A percentile compares a stretch with the other conserved stretches of the same genome.
phyloP scores from a whole-genome alignment of 2,329 filamentous ascomycete genomes.

The Bretziella fagacearum region DNA sequence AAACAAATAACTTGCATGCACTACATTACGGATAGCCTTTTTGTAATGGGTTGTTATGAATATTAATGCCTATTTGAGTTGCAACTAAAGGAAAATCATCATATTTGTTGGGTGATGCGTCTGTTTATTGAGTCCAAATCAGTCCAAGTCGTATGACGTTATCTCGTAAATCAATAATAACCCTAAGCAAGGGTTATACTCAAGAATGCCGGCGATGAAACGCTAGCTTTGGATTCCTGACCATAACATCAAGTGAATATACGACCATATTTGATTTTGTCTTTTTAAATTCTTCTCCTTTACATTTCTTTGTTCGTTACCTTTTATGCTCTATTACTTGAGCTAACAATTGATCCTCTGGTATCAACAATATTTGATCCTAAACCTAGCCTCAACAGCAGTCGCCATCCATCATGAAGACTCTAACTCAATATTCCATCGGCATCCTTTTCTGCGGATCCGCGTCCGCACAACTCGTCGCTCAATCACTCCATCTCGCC shows the following conservation, averaged over 20 bases:
- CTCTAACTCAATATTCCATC: background rate
- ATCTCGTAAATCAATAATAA: background rate
- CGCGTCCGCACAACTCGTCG: constrained; percentile 8
- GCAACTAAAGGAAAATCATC: background rate
- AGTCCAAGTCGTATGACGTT: background rate
- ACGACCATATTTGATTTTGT: background rate
- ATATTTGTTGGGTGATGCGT: background rate
- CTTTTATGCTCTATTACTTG: no score
- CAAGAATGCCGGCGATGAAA: background rate
- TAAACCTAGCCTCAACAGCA: background rate
- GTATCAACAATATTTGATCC: no score
- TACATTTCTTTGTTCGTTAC: no score
- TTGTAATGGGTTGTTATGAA: no score
- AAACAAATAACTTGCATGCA: no score
- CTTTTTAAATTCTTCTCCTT: no score
- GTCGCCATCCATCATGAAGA: no score
- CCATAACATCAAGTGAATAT: background rate
- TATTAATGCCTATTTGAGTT: no score
- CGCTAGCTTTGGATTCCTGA: background rate
- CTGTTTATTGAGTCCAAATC: background rate
- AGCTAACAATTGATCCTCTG: no score
- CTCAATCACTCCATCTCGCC: background rate
- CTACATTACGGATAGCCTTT: no score
- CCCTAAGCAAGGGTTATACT: background rate
- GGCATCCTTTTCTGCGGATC: background rate